Evolutionary conservation across 768 basidiomycete species (phyloP), one percentile per base, ranked within the genome.

Genomic region (Pleurotus salmoneostramineus): DNA sequence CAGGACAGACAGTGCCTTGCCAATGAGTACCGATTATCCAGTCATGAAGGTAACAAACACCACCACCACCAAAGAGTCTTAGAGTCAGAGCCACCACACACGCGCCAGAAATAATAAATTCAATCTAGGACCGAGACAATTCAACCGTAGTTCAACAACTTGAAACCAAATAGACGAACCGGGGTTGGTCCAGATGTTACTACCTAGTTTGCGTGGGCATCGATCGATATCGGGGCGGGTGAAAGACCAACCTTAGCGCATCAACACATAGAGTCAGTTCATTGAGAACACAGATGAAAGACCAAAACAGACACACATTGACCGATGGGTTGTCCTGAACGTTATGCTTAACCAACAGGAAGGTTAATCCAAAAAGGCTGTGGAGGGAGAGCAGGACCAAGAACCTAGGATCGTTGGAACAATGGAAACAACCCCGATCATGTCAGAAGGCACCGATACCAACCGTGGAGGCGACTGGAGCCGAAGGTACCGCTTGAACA

Each of bases 81-180:
- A 8, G 72, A 69, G 58, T 84, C 83, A 14, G 71, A 65, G 8
- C 77, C 78, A 21, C 64, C 62, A 60, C 77, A 78, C 0, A 82
- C 77, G 42, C 80, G 72, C 85, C 84, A 86, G 76, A 85, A 87
- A n/a, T n/a, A n/a, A n/a, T n/a, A n/a, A n/a, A 71, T 85, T 87
- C 8, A 40, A n/a, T n/a, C 37, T 40, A n/a, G n/a, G 21, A 27
- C 21, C 21, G 3, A n/a, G 37, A 40, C 37, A n/a, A 40, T 10
- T 40, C 10, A 40, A 3, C 21, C 21, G 21, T 27, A n/a, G 21
- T 27, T 27, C 21, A n/a, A 10, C 37, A 3, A 40, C n/a, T 10
- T 40, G 37, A 40, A 8, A n/a, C 2, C 8, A 40, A n/a, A 8
- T 40, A 8, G 37, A 40, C 70, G 56, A 56, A 81, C 81, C 77